Conservation (phyloP, 805 yeast genomes). For the Wickerhamomyces pijperi region DNA sequence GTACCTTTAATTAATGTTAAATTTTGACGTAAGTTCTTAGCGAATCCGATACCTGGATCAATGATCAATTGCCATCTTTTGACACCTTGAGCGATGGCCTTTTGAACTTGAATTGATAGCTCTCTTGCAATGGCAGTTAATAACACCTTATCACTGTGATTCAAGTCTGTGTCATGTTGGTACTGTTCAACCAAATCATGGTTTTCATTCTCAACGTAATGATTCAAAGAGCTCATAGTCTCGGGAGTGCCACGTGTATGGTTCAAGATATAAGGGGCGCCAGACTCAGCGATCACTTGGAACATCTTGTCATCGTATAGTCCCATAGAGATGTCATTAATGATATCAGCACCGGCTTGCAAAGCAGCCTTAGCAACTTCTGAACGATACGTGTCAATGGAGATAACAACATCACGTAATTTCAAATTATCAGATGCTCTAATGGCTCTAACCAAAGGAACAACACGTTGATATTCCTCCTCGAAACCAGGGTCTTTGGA, state of each 20-base stretch:
- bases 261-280: constrained; percentile 70
- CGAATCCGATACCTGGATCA: constrained; percentile 96
- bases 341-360: constrained; percentile 74
- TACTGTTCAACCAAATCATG: constrained; percentile 20
- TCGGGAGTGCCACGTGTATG: constrained; percentile 79
- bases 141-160: too few species aligned
- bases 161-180: constrained; percentile 24
- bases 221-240: constrained; percentile 54
- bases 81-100: constrained; percentile 54
- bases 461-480: constrained; percentile 62
- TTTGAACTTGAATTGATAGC: constrained; percentile 38
- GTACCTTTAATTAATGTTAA: constrained; percentile 45
- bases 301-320: constrained; percentile 56
- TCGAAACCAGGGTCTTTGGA: constrained; percentile 45
- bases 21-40: constrained; percentile 71
- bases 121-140: constrained; percentile 57
- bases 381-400: constrained; percentile 83
- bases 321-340: constrained; percentile 87
- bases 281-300: constrained; percentile 51
- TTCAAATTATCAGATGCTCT: constrained; percentile 29
- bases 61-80: constrained; percentile 82
- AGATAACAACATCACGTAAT: constrained; percentile 39
- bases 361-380: constrained; percentile 63
- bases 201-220: constrained; percentile 33
- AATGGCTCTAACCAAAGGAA: constrained; percentile 58